phyloP scores from a whole-genome alignment of 2,329 filamentous ascomycete species.

The Coleophoma crateriformis region DNA sequence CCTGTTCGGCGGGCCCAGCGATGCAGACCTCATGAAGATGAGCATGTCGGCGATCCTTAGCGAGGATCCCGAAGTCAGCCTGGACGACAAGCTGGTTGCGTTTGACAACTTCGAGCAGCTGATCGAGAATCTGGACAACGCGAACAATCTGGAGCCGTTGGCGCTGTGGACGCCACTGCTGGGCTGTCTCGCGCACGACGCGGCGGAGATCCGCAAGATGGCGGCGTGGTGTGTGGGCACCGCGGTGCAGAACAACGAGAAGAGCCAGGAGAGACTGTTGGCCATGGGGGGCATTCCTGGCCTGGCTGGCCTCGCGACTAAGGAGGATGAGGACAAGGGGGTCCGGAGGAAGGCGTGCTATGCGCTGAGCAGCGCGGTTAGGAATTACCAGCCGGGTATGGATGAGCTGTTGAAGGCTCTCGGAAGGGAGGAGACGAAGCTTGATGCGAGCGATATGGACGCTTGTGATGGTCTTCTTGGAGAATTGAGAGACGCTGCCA shows the following conservation, averaged over 20 bases:
- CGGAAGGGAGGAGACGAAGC: conserved; percentile 49
- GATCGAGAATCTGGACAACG: conserved; percentile 90
- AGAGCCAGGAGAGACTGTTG: conserved; percentile 68
- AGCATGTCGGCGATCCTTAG: conserved; percentile 73
- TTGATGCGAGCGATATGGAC: conserved; percentile 87
- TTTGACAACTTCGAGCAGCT: conserved; percentile 96
- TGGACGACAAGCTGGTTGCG: conserved; percentile 74
- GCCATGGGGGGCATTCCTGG: conserved; percentile 62
- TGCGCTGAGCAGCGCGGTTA: conserved; percentile 76
- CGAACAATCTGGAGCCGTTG: conserved; percentile 82
- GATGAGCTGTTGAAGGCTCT: conserved; percentile 59
- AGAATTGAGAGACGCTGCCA: conserved; percentile 50
- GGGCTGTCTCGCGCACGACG: conserved; percentile 58
- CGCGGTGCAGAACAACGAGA: conserved; percentile 92
- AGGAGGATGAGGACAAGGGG: conserved; percentile 50
- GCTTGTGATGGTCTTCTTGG: conserved; percentile 72
- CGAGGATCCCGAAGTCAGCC: conserved; percentile 51
- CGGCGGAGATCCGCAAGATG: conserved; percentile 71
- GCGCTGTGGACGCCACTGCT: conserved; percentile 80
- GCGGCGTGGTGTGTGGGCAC: conserved; percentile 94
- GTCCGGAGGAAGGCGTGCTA: conserved; percentile 85
- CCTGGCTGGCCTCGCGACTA: conserved; percentile 60
- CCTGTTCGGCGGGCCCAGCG: conserved; percentile 77
- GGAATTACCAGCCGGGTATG: conserved; percentile 86
- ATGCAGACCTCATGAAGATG: conserved; percentile 87